These are phyloP conservation scores for Ailanthus altissimus DNA, from an alignment of 345 rosid species.

Conservation along the genomic window DNA sequence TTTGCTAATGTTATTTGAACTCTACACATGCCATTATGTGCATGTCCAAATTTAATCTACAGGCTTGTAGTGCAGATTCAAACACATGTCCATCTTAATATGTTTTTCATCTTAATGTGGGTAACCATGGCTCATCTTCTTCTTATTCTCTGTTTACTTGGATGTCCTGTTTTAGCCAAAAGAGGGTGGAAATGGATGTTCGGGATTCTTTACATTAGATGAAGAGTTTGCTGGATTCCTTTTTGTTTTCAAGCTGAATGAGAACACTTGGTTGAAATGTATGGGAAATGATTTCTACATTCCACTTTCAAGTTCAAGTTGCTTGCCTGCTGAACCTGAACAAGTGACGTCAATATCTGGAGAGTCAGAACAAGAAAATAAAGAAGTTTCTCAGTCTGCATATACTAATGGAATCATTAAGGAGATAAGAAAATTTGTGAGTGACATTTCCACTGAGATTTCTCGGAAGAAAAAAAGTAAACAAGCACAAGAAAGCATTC, in stretches of 20 bases:
- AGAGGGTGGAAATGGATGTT: slow-evolving; percentile 53
- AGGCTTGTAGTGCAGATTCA: neutral
- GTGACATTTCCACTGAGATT: slow-evolving; percentile 64
- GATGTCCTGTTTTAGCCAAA: slow-evolving; percentile 52
- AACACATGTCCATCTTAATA: neutral
- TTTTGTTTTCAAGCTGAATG: slow-evolving; percentile 81
- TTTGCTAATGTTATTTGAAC: neutral
- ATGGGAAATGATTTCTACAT: slow-evolving; percentile 75
- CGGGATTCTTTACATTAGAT: slow-evolving; percentile 66
- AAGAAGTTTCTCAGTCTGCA: slow-evolving; percentile 45
- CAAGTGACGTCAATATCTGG: slow-evolving; percentile 30
- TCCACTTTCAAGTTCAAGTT: slow-evolving; percentile 56
- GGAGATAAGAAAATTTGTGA: slow-evolving; percentile 79
- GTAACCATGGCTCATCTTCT: slow-evolving; percentile 13
- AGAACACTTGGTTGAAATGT: slow-evolving; percentile 64
- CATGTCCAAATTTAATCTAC: neutral
- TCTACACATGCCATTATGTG: neutral
- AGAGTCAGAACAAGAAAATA: slow-evolving; percentile 35
- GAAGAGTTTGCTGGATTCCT: slow-evolving; percentile 63
- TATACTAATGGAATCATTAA: slow-evolving; percentile 63
- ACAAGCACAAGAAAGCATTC: slow-evolving; percentile 82
- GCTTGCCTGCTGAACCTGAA: slow-evolving; percentile 35
- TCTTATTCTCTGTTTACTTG: slow-evolving; percentile 12
- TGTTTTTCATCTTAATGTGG: slow-evolving; percentile 8
- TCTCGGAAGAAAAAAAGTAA: slow-evolving; percentile 53